A percentile compares a stretch with the other conserved stretches of the same genome.
Evolutionary conservation across 139 green algal species (phyloP).

Genomic region (Pseudopediastrum boryanum): DNA sequence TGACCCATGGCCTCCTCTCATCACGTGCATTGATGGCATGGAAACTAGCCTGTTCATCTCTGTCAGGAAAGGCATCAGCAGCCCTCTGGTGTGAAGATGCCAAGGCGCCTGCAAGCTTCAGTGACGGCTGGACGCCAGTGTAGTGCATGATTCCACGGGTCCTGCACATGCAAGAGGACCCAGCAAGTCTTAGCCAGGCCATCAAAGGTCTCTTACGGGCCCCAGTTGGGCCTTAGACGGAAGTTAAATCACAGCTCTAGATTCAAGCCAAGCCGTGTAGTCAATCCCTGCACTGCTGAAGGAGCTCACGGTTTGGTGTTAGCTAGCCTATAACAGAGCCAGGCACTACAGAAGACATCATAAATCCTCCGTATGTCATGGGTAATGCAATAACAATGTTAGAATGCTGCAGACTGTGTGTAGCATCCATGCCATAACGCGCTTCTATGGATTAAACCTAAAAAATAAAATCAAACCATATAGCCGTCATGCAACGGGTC

Average conservation of each 20-base stretch:
- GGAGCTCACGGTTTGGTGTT: background rate
- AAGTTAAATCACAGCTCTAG: background rate
- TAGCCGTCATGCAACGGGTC: too few relatives aligned
- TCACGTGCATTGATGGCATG: conserved; percentile 30
- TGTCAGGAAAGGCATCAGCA: too few relatives aligned
- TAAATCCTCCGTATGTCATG: too few relatives aligned
- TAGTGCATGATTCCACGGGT: conserved; percentile 24
- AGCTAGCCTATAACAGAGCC: background rate
- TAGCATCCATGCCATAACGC: too few relatives aligned
- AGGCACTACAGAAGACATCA: background rate
- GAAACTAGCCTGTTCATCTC: too few relatives aligned
- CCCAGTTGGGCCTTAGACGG: too few relatives aligned
- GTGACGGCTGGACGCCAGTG: conserved; percentile 22
- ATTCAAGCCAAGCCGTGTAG: background rate
- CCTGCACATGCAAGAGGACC: background rate
- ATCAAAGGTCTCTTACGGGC: background rate
- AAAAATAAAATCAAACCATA: too few relatives aligned
- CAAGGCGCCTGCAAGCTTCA: conserved; percentile 9
- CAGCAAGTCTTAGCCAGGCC: background rate
- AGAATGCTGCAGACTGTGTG: too few relatives aligned
- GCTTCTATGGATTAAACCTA: too few relatives aligned
- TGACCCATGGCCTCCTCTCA: conserved; percentile 15
- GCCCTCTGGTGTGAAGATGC: conserved; percentile 9
- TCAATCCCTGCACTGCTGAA: background rate
- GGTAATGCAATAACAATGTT: too few relatives aligned